These are phyloP conservation scores for Teunomyces aglyptinius DNA, from an alignment of 805 yeast genomes.

Conservation along the genomic window DNA sequence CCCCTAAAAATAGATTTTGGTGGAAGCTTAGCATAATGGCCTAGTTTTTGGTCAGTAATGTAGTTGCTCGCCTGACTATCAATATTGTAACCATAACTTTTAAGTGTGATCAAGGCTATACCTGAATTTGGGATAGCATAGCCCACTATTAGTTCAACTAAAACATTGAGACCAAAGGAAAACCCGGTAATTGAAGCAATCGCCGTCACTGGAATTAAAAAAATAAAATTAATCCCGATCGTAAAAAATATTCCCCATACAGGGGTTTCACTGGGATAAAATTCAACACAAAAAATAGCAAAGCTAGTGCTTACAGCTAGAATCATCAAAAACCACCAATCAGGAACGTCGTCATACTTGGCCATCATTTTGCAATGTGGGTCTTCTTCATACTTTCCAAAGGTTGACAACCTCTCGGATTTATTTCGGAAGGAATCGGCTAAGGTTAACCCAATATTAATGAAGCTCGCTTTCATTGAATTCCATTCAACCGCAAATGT, in stretches of 20 bases:
- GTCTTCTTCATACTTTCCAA: constrained; percentile 10
- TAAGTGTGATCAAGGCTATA: constrained; percentile 49
- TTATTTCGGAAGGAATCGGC: constrained; percentile 19
- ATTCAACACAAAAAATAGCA: constrained; percentile 28
- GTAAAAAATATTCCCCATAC: constrained; percentile 60
- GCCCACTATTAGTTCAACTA: constrained; percentile 57
- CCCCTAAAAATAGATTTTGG: constrained; percentile 23
- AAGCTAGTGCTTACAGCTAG: constrained; percentile 16
- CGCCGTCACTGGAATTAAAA: constrained; percentile 52
- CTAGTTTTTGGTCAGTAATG: constrained; percentile 40
- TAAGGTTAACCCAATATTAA: constrained; percentile 31
- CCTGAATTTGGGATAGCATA: constrained; percentile 58
- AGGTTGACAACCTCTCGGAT: neutral
- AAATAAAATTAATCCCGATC: constrained; percentile 47
- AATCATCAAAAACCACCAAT: constrained; percentile 19
- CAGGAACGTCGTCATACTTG: constrained; percentile 23
- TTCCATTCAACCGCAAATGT: constrained; percentile 46
- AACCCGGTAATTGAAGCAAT: constrained; percentile 49
- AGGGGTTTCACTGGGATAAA: constrained; percentile 48
- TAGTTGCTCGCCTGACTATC: constrained; percentile 32
- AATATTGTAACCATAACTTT: constrained; percentile 37
- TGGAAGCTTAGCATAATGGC: constrained; percentile 22
- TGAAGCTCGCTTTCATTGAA: constrained; percentile 39
- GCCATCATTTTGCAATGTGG: constrained; percentile 27
- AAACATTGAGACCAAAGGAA: constrained; percentile 47